Evolutionary conservation across 139 green algal species (phyloP), one percentile per base, ranked within the genome.

Genomic region (Yamagishiella unicocca): DNA sequence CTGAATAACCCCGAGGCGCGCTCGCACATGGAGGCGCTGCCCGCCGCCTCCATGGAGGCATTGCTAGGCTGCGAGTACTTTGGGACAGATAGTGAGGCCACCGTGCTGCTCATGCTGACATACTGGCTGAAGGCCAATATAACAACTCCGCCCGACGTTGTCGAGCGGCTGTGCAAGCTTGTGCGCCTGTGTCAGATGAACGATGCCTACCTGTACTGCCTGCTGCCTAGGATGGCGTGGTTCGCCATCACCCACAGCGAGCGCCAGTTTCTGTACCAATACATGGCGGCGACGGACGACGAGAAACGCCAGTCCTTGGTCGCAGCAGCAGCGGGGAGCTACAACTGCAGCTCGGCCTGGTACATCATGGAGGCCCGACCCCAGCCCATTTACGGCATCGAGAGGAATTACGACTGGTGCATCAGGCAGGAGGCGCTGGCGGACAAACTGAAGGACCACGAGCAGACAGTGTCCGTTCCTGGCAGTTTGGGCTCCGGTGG

Each of bases 211-310:
- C 50, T 82, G 0, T 31, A 68, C 74, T 46, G 46, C 33, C n/a
- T 82, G 9, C 31, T 82, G 46, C 74, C 74, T 0, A 35, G 31
- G 1, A 46, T 82, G 1, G 27, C 46, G 6, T 82, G 74, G 74
- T 82, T 82, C 46, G 46, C 74, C 4, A 33, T 82, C 50, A 46
- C 19, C 31, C 74, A 31, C 12, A 50, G 67, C 9, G 74, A 82
- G 46, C 46, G 50, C 46, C 31, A 55, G 7, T 82, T 82, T 31
- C 46, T 82, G 31, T 82, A 50, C 50, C 74, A 82, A 33, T 67
- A 68, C 33, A 31, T 67, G 46, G n/a, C 74, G 7, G 46, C 54
- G 46, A 24, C n/a, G n/a, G 74, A 31, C 10, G 31, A 8, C 9
- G 33, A 31, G 31, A n/a, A 31, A 50, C 74, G 74, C 0, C n/a